phyloP scores from a whole-genome alignment of 2,329 filamentous ascomycete genomes.

The Penicillium sclerotigenum region DNA sequence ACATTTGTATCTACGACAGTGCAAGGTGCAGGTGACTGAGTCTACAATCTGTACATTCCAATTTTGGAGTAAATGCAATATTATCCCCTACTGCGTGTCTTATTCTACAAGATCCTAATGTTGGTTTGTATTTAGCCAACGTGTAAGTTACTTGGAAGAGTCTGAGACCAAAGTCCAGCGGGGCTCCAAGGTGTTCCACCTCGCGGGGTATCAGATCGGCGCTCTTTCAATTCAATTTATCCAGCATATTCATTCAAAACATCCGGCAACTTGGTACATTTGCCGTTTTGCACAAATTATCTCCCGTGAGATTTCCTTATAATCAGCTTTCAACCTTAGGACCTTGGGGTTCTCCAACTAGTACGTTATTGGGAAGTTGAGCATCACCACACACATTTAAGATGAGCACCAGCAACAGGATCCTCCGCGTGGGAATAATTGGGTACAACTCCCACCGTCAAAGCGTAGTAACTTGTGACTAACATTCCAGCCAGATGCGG shows the following conservation, averaged over 20 bases:
- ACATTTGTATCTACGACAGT: slow-evolving; percentile 2
- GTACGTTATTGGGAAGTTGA: background rate
- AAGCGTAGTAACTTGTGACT: background rate
- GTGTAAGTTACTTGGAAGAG: background rate
- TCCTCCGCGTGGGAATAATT: slow-evolving; percentile 7
- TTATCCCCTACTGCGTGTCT: background rate
- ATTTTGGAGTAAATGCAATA: slow-evolving; percentile 2
- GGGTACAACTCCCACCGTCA: background rate
- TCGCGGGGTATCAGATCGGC: background rate
- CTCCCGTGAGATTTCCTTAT: no score
- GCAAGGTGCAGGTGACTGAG: background rate
- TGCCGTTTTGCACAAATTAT: background rate
- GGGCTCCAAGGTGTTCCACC: slow-evolving; percentile 2
- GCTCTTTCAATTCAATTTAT: background rate
- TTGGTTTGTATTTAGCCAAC: background rate
- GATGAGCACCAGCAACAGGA: slow-evolving; percentile 1
- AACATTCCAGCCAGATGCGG: slow-evolving; percentile 37
- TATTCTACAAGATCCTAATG: background rate
- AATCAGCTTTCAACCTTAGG: background rate
- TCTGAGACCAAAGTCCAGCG: background rate
- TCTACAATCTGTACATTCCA: slow-evolving; percentile 3
- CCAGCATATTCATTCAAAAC: background rate
- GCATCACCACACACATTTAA: background rate
- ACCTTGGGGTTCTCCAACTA: background rate
- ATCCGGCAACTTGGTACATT: background rate